A percentile compares a stretch with the other conserved stretches of the same genome.
phyloP scores from a whole-genome alignment of 306 rosid species.

The Pterocarpus macrocarpus region DNA sequence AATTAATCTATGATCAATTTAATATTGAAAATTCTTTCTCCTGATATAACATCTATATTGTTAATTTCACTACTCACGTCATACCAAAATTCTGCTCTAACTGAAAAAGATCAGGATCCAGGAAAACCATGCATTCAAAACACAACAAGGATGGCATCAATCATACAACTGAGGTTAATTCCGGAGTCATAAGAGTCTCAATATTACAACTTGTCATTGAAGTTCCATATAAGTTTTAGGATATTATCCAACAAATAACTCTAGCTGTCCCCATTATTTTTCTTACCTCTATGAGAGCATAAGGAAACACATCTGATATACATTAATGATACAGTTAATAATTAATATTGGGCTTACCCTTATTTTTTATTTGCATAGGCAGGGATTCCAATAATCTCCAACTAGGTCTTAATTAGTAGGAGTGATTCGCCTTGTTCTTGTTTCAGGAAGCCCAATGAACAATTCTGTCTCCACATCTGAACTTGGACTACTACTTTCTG shows the following conservation, averaged over 20 bases:
- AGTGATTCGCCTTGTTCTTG: constrained; percentile 51
- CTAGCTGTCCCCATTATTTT: constrained; percentile 19
- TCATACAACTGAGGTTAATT: not conserved
- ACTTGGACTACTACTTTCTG: constrained; percentile 57
- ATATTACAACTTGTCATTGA: constrained; percentile 12
- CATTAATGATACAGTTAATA: constrained; percentile 34
- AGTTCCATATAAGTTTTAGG: constrained; percentile 16
- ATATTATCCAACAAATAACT: constrained; percentile 13
- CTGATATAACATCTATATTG: not conserved
- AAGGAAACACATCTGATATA: constrained; percentile 30
- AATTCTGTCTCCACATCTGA: constrained; percentile 87
- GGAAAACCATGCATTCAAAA: not conserved
- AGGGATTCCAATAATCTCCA: not conserved
- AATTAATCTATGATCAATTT: not conserved
- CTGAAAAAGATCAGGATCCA: not conserved
- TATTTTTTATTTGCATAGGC: constrained; percentile 32
- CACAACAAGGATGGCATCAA: not conserved
- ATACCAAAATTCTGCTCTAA: not conserved
- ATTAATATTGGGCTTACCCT: constrained; percentile 12
- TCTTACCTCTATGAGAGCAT: constrained; percentile 33
- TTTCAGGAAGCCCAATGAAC: constrained; percentile 79
- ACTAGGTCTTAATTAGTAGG: not conserved
- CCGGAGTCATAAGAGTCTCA: constrained; percentile 6
- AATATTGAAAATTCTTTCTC: not conserved
- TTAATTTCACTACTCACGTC: not conserved